A percentile compares a stretch with the other conserved stretches of the same genome.
Conservation (phyloP, 2,329 filamentous ascomycete species). For the Colletotrichum endophyticum region DNA sequence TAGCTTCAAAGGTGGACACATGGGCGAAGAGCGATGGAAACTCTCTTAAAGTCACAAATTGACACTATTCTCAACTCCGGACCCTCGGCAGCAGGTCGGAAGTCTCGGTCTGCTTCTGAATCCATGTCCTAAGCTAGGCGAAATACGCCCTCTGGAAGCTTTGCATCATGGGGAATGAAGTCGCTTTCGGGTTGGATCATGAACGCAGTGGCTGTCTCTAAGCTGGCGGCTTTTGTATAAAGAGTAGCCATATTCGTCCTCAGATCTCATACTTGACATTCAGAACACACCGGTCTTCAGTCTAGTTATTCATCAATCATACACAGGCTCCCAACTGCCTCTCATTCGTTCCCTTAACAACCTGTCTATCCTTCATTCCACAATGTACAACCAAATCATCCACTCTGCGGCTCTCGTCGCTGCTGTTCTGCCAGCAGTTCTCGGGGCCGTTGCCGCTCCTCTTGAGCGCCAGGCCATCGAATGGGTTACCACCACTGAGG, state of each 20-base stretch:
- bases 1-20: background rate
- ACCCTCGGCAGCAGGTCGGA: background rate
- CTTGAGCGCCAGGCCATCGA: background rate
- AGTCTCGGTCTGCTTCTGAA: background rate
- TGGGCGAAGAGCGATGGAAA: background rate
- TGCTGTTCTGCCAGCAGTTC: background rate
- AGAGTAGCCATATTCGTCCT: background rate
- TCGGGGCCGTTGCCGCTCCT: background rate
- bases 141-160: background rate
- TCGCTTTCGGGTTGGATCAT: background rate
- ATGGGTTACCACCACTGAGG: background rate
- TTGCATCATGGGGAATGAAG: background rate
- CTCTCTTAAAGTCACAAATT: background rate
- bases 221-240: background rate
- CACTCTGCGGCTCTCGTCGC: background rate
- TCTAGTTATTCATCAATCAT: background rate
- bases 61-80: background rate
- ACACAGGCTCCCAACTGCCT: background rate
- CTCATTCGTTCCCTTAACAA: background rate
- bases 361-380: background rate
- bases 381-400: background rate
- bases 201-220: background rate
- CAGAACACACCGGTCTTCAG: background rate
- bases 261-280: background rate
- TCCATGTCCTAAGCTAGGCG: background rate